These are phyloP conservation scores for Saccharomycopsis selenospora DNA, from an alignment of 805 yeast species.

Conservation along the genomic window DNA sequence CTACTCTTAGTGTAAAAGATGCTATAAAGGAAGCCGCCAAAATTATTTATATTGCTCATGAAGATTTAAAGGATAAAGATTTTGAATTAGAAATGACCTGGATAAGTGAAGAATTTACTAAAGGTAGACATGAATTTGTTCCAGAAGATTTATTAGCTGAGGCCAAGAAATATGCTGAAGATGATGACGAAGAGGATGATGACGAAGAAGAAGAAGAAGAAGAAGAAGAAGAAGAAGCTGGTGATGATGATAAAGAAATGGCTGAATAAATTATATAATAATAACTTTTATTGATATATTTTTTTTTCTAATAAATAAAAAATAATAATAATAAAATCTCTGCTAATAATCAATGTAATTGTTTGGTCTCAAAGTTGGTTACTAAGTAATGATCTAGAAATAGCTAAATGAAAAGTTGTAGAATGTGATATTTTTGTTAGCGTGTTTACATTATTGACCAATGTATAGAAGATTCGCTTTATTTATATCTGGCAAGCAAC, in stretches of 20 bases:
- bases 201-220: slow-evolving; percentile 50
- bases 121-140: slow-evolving; percentile 71
- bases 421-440: too few species aligned
- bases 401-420: too few species aligned
- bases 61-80: slow-evolving; percentile 95
- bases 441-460: too few species aligned
- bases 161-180: slow-evolving; percentile 78
- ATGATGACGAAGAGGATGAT: slow-evolving; percentile 72
- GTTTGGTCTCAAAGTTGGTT: too few species aligned
- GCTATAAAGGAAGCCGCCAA: slow-evolving; percentile 93
- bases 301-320: background rate
- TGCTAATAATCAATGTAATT: background rate
- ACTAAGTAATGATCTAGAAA: too few species aligned
- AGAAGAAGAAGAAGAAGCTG: slow-evolving; percentile 28
- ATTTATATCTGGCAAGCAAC: too few species aligned
- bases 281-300: background rate
- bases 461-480: too few species aligned
- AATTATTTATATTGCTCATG: slow-evolving; percentile 90
- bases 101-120: slow-evolving; percentile 71
- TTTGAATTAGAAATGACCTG: slow-evolving; percentile 92
- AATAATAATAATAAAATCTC: too few species aligned
- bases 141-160: slow-evolving; percentile 74
- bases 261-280: slow-evolving; percentile 3
- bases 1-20: slow-evolving; percentile 60
- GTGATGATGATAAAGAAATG: slow-evolving; percentile 5